These are phyloP conservation scores for Penicillium oxalicum DNA, from an alignment of 2,329 filamentous ascomycete species.

Conservation along the genomic window DNA sequence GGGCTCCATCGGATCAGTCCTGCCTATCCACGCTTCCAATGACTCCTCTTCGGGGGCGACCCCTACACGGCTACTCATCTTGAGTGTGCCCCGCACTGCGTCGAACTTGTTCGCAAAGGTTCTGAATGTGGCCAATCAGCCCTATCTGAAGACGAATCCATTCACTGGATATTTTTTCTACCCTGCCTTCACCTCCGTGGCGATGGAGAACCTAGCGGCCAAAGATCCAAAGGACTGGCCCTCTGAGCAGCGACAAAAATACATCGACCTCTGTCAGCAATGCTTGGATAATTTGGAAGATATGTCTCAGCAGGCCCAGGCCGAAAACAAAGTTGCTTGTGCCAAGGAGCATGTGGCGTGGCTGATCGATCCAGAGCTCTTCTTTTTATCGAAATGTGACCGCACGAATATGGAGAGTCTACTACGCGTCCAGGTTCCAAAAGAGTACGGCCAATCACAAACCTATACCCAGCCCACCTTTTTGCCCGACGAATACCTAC, in stretches of 20 bases:
- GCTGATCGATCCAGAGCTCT: conserved; percentile 20
- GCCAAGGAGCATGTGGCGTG: conserved; percentile 35
- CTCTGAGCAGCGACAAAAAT: conserved; percentile 18
- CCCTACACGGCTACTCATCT: conserved; percentile 8
- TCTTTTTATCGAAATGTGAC: conserved; percentile 11
- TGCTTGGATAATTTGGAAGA: conserved; percentile 25
- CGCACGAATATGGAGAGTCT: conserved; percentile 4
- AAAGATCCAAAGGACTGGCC: conserved; percentile 25
- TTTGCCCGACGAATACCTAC: conserved; percentile 33
- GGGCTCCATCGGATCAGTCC: neutral
- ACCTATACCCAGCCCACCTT: conserved; percentile 26
- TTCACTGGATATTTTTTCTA: conserved; percentile 19
- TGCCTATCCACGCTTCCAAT: neutral
- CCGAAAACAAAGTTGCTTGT: conserved; percentile 26
- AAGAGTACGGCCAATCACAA: conserved; percentile 10
- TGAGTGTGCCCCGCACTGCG: conserved; percentile 16
- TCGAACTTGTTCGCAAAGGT: conserved; percentile 18
- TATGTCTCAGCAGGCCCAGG: conserved; percentile 15
- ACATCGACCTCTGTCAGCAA: conserved; percentile 21
- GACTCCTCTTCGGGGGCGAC: conserved; percentile 1
- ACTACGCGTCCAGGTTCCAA: conserved; percentile 15
- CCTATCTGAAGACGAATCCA: conserved; percentile 9
- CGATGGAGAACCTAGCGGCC: conserved; percentile 9
- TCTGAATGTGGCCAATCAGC: conserved; percentile 14
- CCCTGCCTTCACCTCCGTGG: conserved; percentile 2